phyloP scores from a whole-genome alignment of 805 yeast genomes.

The Candida pseudoglaebosa region DNA sequence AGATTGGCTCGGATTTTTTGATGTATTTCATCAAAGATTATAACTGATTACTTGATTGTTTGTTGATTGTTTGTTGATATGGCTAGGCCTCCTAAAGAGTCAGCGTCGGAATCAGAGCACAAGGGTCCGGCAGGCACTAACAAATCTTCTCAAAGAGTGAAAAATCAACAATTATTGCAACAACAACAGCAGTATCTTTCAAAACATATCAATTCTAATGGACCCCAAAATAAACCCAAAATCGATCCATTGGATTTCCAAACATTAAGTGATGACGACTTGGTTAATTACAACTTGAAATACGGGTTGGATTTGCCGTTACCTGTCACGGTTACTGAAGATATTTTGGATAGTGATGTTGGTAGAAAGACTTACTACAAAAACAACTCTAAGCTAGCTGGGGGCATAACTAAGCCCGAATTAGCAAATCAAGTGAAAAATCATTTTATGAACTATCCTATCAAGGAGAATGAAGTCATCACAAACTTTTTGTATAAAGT shows the following conservation, averaged over 20 bases:
- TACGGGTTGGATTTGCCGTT: conserved; percentile 56
- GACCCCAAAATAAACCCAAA: conserved; percentile 54
- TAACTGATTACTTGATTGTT: no score
- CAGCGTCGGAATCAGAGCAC: conserved; percentile 31
- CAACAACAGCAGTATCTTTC: conserved; percentile 65
- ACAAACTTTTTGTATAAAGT: conserved; percentile 87
- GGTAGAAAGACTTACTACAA: conserved; percentile 61
- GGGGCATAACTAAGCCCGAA: conserved; percentile 54
- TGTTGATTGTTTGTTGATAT: no score
- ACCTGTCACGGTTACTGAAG: conserved; percentile 66
- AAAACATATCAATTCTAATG: conserved; percentile 71
- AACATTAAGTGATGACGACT: conserved; percentile 53
- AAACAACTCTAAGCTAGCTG: conserved; percentile 26
- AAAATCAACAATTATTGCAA: conserved; percentile 60
- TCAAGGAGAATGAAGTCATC: conserved; percentile 79
- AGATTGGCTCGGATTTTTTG: no score
- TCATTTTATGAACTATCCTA: conserved; percentile 58
- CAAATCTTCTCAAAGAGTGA: conserved; percentile 31
- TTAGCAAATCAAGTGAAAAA: conserved; percentile 57
- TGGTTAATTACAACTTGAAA: conserved; percentile 64
- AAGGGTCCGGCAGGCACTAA: conserved; percentile 5
- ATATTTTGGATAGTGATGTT: conserved; percentile 60
- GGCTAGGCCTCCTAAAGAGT: conserved; percentile 22
- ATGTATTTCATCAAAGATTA: no score
- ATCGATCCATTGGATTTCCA: conserved; percentile 68